Percentiles rank a stretch among this genome's conserved stretches.
Evolutionary conservation across 306 rosid genomes (phyloP).

Genomic region (Prunus salicina): DNA sequence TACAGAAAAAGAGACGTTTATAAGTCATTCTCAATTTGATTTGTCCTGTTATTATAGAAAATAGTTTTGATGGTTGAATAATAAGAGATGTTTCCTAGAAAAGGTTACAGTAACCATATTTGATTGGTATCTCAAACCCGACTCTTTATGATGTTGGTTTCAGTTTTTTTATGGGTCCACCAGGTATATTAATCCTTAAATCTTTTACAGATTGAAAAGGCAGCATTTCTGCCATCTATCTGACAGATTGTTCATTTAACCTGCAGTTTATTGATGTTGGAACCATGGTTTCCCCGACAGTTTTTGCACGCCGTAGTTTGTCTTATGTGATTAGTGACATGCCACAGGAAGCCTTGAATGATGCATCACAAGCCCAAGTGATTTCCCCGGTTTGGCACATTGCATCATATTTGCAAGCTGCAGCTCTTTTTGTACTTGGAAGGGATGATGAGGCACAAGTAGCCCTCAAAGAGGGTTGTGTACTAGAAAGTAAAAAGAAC

Average conservation of each 20-base stretch:
- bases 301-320: conserved; percentile 91
- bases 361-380: conserved; percentile 75
- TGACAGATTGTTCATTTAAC: conserved; percentile 29
- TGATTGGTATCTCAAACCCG: not conserved
- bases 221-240: conserved; percentile 20
- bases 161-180: not conserved
- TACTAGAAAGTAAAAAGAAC: conserved; percentile 63
- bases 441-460: conserved; percentile 68
- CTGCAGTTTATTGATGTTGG: conserved; percentile 85
- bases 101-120: not conserved
- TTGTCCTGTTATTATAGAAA: not conserved
- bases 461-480: conserved; percentile 76
- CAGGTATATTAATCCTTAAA: not conserved
- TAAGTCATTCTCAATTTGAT: not conserved
- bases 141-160: not conserved
- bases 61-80: not conserved
- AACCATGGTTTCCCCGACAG: conserved; percentile 85
- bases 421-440: conserved; percentile 56
- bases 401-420: conserved; percentile 78
- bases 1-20: not conserved
- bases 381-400: conserved; percentile 80
- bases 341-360: conserved; percentile 82
- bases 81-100: not conserved
- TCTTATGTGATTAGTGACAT: conserved; percentile 61
- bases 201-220: not conserved